Percentiles rank a stretch among this genome's conserved stretches.
phyloP scores from a whole-genome alignment of 2,329 filamentous ascomycete species.

The Paecilomyces dactylethromorphus region DNA sequence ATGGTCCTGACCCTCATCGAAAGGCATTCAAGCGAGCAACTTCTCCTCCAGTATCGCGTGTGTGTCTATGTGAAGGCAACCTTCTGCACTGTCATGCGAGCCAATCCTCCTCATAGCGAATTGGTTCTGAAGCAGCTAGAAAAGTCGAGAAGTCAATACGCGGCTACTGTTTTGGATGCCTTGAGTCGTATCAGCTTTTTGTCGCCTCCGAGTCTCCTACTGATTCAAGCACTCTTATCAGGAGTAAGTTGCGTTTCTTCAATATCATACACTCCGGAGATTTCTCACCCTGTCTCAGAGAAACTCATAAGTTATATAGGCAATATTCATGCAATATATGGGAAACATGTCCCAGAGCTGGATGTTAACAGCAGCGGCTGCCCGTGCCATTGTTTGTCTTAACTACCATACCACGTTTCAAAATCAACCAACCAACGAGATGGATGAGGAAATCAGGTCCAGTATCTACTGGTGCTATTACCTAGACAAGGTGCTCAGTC shows the following conservation, averaged over 20 bases:
- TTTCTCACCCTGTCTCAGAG: too few relatives aligned
- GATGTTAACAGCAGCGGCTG: slow-evolving; percentile 12
- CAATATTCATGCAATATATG: slow-evolving; percentile 17
- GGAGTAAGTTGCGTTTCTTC: slow-evolving; percentile 10
- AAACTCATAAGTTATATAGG: slow-evolving; percentile 5
- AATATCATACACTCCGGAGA: too few relatives aligned
- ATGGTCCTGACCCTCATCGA: slow-evolving; percentile 13
- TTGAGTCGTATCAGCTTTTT: slow-evolving; percentile 13
- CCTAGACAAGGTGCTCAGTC: slow-evolving; percentile 18
- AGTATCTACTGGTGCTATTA: slow-evolving; percentile 22
- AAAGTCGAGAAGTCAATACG: slow-evolving; percentile 14
- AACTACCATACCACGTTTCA: slow-evolving; percentile 11
- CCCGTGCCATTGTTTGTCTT: slow-evolving; percentile 16
- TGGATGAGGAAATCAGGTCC: slow-evolving; percentile 13
- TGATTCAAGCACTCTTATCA: slow-evolving; percentile 18
- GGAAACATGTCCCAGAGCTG: slow-evolving; percentile 18
- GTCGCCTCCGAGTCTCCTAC: slow-evolving; percentile 9
- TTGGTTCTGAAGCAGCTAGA: too few relatives aligned
- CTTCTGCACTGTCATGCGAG: too few relatives aligned
- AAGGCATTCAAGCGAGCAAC: slow-evolving; percentile 4
- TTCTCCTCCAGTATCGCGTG: not conserved
- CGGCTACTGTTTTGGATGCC: slow-evolving; percentile 9
- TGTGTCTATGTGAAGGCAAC: too few relatives aligned
- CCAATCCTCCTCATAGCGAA: slow-evolving; percentile 1
- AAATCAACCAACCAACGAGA: not conserved